phyloP scores from a whole-genome alignment of 805 yeast genomes.

The Yarrowia porcina region DNA sequence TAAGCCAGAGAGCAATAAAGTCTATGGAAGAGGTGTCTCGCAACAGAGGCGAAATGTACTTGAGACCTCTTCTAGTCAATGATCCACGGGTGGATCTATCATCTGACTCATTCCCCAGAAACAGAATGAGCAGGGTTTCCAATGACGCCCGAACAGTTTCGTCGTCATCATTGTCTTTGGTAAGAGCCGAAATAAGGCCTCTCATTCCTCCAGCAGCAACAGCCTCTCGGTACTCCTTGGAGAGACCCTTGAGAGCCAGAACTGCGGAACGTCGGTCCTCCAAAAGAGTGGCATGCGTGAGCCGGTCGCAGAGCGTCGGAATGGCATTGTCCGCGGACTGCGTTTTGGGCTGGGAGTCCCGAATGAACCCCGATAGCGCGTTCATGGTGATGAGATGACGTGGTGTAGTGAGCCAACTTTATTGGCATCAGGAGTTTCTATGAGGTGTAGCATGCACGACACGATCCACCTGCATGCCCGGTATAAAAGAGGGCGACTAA shows the following conservation, averaged over 20 bases:
- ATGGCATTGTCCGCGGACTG: constrained; percentile 78
- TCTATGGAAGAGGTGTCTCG: constrained; percentile 54
- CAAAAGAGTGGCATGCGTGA: constrained; percentile 74
- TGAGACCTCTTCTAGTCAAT: constrained; percentile 20
- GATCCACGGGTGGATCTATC: constrained; percentile 27
- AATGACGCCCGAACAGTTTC: constrained; percentile 73
- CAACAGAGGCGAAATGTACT: constrained; percentile 67
- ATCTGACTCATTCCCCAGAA: constrained; percentile 59
- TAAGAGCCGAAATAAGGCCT: constrained; percentile 63
- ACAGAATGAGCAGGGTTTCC: constrained; percentile 79
- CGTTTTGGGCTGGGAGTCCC: constrained; percentile 47
- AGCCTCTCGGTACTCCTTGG: constrained; percentile 82
- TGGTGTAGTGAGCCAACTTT: constrained; percentile 1
- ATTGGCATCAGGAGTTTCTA: neutral
- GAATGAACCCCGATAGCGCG: constrained; percentile 41
- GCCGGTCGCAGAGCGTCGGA: constrained; percentile 81
- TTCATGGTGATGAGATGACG: constrained; percentile 29
- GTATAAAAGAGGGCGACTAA: neutral
- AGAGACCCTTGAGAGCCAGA: constrained; percentile 79
- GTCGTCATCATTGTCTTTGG: constrained; percentile 63
- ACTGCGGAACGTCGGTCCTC: constrained; percentile 91
- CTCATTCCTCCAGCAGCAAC: constrained; percentile 85
- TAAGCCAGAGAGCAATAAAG: constrained; percentile 89
- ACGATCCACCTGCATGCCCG: neutral
- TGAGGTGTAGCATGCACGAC: neutral